Evolutionary conservation across 495 filamentous ascomycete genomes (phyloP), one percentile per base, ranked within the genome.

Genomic region (Daldinia caldariorum): DNA sequence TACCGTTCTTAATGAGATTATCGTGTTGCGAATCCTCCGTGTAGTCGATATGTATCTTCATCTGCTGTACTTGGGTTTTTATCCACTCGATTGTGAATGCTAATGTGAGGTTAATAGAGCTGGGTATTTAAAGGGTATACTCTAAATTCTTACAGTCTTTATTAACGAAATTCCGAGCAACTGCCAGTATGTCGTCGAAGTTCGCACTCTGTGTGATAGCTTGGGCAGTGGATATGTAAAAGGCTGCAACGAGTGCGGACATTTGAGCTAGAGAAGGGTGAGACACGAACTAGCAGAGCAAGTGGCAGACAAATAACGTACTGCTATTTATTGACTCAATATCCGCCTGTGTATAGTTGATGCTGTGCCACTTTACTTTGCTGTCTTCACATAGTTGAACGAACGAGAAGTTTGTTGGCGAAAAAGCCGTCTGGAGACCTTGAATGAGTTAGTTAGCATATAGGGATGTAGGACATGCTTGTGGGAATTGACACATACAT

Each of bases 111-210:
- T 81, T 80, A 63, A 76, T 82, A 70, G 13, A 37, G 0, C 20
- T 16, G 10, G 7, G 12, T 47, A 22, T 22, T 20, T 22, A 1
- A 6, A 3, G 20, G 9, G 22, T 22, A 47, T 18, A 18, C 13
- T 6, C 6, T 13, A 43, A 16, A 18, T 10, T 20, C 73, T 71
- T 69, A 80, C 74, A 70, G 66, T 81, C 73, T 72, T 66, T 79
- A 9, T 79, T 76, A 0, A 78, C 73, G 63, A 80, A 85, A 66
- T 85, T 79, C 74, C 87, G 82, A 22, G 89, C 85, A 12, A 90
- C 83, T 32, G 91, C 88, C 31, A 96, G 77, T 18, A 94, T 81
- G 74, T 97, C 93, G 74, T 97, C 93, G 58, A 79, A 78, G 79
- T 84, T 82, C 45, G 88, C 79, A 59, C 86, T 76, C 70, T 59